These are phyloP conservation scores for Phytomonas serpens DNA, from an alignment of 208 protist genomes.

Conservation along the genomic window DNA sequence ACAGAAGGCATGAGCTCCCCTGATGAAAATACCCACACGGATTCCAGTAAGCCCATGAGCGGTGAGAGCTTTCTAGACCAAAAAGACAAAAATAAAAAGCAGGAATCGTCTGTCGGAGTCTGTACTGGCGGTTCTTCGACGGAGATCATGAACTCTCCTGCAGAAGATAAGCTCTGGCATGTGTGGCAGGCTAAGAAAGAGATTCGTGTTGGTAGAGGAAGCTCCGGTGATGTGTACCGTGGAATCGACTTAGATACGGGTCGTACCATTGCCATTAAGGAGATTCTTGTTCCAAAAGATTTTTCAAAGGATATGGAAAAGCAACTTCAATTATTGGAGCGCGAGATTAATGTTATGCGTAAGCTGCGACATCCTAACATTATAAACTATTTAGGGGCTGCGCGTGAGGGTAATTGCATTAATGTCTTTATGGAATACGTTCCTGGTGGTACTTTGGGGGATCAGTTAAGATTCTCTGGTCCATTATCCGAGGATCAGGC, in stretches of 20 bases:
- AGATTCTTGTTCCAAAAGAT: constrained; percentile 75
- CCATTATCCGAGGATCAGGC: constrained; percentile 59
- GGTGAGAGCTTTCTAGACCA: neutral
- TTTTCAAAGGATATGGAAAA: constrained; percentile 73
- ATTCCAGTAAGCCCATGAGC: neutral
- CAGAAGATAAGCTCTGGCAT: constrained; percentile 6
- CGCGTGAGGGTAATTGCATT: constrained; percentile 61
- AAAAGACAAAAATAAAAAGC: neutral
- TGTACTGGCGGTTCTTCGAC: neutral
- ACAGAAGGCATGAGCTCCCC: neutral
- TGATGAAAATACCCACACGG: neutral
- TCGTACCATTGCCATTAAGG: constrained; percentile 73
- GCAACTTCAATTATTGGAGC: constrained; percentile 71
- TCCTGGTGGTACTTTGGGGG: constrained; percentile 72
- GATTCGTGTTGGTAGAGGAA: constrained; percentile 47
- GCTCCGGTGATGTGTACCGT: constrained; percentile 77
- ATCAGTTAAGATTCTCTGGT: constrained; percentile 42
- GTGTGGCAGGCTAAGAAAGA: constrained; percentile 15
- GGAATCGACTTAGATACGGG: constrained; percentile 70
- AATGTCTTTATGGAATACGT: constrained; percentile 92
- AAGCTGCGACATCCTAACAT: constrained; percentile 88
- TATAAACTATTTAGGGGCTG: constrained; percentile 78
- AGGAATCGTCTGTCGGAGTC: neutral
- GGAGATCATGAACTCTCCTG: neutral
- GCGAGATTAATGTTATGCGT: constrained; percentile 90